These are phyloP conservation scores for Apiospora phragmitis DNA, from an alignment of 2,329 filamentous ascomycete genomes.

Conservation along the genomic window DNA sequence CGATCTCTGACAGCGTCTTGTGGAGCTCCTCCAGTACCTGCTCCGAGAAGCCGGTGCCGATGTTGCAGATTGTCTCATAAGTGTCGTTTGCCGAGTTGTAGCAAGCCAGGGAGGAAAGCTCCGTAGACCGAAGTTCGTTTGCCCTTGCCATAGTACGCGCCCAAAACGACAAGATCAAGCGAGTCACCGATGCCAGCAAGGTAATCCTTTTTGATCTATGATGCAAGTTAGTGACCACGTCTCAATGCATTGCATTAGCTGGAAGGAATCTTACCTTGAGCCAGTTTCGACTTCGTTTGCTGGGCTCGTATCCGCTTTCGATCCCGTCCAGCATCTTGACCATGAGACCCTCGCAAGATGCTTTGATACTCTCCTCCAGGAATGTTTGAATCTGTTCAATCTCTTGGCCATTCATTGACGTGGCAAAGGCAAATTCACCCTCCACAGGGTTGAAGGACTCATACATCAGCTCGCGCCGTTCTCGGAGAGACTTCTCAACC, in stretches of 20 bases:
- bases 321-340: conserved; percentile 97
- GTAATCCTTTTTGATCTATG: conserved; percentile 94
- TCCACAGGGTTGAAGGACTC: conserved; percentile 74
- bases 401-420: conserved; percentile 81
- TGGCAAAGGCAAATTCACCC: conserved; percentile 90
- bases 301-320: conserved; percentile 94
- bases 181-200: conserved; percentile 92
- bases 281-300: conserved; percentile 96
- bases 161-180: conserved; percentile 91
- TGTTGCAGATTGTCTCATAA: conserved; percentile 97
- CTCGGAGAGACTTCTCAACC: conserved; percentile 82
- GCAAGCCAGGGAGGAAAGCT: conserved; percentile 90
- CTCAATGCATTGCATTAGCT: background rate
- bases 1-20: conserved; percentile 69
- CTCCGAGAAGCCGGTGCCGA: conserved; percentile 95
- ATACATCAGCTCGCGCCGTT: conserved; percentile 75
- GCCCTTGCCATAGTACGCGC: conserved; percentile 90
- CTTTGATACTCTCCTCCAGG: conserved; percentile 92
- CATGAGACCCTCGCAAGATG: conserved; percentile 96
- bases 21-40: conserved; percentile 89
- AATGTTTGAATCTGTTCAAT: conserved; percentile 92
- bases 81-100: conserved; percentile 79
- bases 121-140: conserved; percentile 96
- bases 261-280: conserved; percentile 67
- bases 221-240: conserved; percentile 22